Evolutionary conservation across 2,329 filamentous ascomycete species (phyloP), one percentile per base, ranked within the genome.

Genomic region (Calonectria pseudoturangicola): DNA sequence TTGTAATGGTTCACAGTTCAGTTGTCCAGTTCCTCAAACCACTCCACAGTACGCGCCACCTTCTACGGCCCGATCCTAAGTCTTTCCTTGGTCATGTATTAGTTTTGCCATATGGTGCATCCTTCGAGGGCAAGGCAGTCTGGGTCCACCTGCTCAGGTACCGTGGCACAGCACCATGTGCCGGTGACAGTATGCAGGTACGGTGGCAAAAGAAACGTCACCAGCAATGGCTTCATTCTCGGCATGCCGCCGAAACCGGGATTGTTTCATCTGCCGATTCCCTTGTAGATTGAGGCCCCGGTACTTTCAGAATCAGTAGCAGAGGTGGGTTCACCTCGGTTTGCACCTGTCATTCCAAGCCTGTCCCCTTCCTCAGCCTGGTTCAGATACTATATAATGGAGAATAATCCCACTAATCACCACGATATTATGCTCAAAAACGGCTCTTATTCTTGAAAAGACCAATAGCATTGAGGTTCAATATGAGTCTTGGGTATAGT

Each of bases 181-280:
- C 54, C 54, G 54, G 33, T 25, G 36, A 21, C n/a, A 21, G 41
- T 39, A 58, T 58, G 54, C 54, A 58, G 54, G 54, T 39, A 58
- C 54, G 16, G 54, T 58, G 54, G 54, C 54, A 21, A 41, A 58
- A 10, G 33, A 47, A 58, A 58, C 54, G 54, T 58, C 54, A 58
- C 54, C n/a, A 10, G 30, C 4, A 41, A 36, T 58, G 54, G 51
- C 28, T 58, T 41, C 33, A 41, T 58, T 12, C 54, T 36, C 6
- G 15, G 54, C 54, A 58, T 6, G n/a, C 54, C 21, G 28, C 54
- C 54, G 54, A 60, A 41, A 25, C 36, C 33, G n/a, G 33, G 13
- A 9, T 39, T 60, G 36, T 39, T 60, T 25, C 13, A 60, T 60
- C 21, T 36, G 21, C n/a, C 21, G 54, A 18, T 9, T 60, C 33